Percentiles rank a stretch among this genome's conserved stretches.
These are phyloP conservation scores for Calonectria pteridis DNA, from an alignment of 2,329 filamentous ascomycete genomes.

Conservation along the genomic window DNA sequence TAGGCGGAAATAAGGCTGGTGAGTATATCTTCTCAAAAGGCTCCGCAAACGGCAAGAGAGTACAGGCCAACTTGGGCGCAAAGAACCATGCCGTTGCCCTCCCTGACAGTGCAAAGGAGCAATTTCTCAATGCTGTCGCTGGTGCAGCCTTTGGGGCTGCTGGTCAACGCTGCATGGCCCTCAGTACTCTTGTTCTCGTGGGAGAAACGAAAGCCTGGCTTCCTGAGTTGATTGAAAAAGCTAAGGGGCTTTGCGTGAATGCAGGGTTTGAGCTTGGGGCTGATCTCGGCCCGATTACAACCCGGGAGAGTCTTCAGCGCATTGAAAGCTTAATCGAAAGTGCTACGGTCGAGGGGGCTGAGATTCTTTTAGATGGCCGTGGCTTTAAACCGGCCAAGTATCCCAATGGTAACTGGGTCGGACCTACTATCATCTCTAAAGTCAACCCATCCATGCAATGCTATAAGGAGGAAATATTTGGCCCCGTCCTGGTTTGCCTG, in stretches of 20 bases:
- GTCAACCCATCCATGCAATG: background rate
- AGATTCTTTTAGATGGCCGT: conserved; percentile 82
- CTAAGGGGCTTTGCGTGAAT: conserved; percentile 77
- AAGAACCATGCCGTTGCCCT: conserved; percentile 89
- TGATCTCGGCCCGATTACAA: conserved; percentile 84
- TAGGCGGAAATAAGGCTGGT: conserved; percentile 86
- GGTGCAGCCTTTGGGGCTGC: conserved; percentile 87
- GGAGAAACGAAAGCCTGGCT: conserved; percentile 87
- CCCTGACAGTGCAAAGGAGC: conserved; percentile 90
- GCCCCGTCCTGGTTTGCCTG: background rate
- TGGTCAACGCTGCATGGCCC: conserved; percentile 86
- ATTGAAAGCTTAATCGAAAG: conserved; percentile 80
- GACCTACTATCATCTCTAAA: background rate
- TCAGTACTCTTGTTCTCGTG: conserved; percentile 83
- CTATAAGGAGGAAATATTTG: conserved; percentile 1
- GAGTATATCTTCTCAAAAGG: conserved; percentile 84
- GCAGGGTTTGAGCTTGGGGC: conserved; percentile 61
- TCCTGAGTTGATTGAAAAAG: conserved; percentile 79
- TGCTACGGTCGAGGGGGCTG: conserved; percentile 82
- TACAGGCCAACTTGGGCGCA: conserved; percentile 86
- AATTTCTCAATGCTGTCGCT: conserved; percentile 83
- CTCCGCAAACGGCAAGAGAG: conserved; percentile 85
- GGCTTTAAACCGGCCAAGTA: background rate
- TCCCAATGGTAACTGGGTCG: conserved; percentile 1
- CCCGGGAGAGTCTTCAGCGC: conserved; percentile 78